Conservation (phyloP, 2,329 filamentous ascomycete species). For the Epichloe coenophiala region DNA sequence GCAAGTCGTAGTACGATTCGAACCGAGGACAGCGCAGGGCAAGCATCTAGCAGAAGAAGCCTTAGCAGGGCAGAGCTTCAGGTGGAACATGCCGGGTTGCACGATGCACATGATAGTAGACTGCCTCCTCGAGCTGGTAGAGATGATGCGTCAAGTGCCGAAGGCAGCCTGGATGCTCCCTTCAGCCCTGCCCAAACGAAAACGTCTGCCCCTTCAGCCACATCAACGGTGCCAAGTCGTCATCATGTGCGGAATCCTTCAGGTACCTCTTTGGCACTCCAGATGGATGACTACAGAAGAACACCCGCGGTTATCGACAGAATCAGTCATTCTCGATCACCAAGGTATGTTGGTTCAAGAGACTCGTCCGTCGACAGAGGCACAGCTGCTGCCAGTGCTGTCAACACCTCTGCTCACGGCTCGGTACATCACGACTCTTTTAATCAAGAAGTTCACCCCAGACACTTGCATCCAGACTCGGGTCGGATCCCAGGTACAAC, state of each 20-base stretch:
- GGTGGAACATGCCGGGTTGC: conserved; percentile 21
- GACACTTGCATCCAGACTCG: conserved; percentile 31
- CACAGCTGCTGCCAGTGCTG: conserved; percentile 40
- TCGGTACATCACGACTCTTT: conserved; percentile 45
- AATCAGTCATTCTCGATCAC: conserved; percentile 34
- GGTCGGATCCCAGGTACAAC: conserved; percentile 43
- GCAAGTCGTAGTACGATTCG: conserved; percentile 26
- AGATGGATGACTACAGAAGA: conserved; percentile 26
- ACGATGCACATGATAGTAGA: conserved; percentile 25
- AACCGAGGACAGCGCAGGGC: conserved; percentile 29
- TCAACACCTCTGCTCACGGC: conserved; percentile 45
- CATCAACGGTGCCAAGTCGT: conserved; percentile 22
- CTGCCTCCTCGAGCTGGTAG: conserved; percentile 21
- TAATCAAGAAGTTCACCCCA: conserved; percentile 29
- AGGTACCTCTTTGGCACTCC: conserved; percentile 20
- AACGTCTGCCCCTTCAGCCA: conserved; percentile 14
- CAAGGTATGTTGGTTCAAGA: conserved; percentile 33
- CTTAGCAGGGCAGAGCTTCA: conserved; percentile 29
- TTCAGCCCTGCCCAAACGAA: conserved; percentile 26
- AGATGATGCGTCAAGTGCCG: conserved; percentile 31
- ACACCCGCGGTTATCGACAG: conserved; percentile 40
- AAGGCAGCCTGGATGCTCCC: conserved; percentile 30
- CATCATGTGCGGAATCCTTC: conserved; percentile 20
- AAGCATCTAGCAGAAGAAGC: conserved; percentile 25
- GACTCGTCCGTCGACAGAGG: conserved; percentile 46